Conservation (phyloP, 192 early-diverging fungal genomes). For the Pecoramyces ruminantium region DNA sequence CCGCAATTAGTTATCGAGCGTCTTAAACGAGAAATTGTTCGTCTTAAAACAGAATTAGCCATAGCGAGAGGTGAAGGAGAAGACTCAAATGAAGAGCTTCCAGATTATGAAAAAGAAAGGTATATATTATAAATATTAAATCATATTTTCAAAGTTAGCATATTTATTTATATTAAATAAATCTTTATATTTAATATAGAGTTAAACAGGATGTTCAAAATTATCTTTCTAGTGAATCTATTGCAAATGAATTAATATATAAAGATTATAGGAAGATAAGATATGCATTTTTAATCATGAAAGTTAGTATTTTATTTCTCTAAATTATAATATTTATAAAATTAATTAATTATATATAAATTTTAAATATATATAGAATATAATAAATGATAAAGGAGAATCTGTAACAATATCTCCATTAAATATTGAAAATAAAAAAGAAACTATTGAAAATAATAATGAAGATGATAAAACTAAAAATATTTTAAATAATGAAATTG, state of each 20-base stretch:
- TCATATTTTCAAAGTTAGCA: no score
- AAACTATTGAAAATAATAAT: neutral
- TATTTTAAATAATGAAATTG: neutral
- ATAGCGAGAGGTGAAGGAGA: constrained; percentile 13
- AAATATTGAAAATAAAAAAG: neutral
- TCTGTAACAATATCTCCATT: neutral
- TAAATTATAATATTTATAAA: no score
- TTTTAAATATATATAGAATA: neutral
- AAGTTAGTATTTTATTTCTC: no score
- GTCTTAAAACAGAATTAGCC: constrained; percentile 31
- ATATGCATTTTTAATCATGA: constrained; percentile 25
- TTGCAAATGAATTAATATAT: constrained; percentile 17
- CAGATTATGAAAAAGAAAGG: constrained; percentile 34
- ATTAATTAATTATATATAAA: no score
- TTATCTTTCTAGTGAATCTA: constrained; percentile 15
- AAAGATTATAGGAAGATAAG: constrained; percentile 24
- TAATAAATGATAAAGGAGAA: neutral
- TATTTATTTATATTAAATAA: neutral
- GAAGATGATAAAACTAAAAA: no score
- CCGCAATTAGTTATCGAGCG: constrained; percentile 28
- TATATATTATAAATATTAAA: neutral
- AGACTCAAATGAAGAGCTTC: constrained; percentile 19
- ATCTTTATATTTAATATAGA: constrained; percentile 9
- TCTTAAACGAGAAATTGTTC: constrained; percentile 25
- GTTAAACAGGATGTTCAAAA: constrained; percentile 24